Evolutionary conservation across 2,329 filamentous ascomycete genomes (phyloP).

Genomic region (Thermoascus crustaceus): DNA sequence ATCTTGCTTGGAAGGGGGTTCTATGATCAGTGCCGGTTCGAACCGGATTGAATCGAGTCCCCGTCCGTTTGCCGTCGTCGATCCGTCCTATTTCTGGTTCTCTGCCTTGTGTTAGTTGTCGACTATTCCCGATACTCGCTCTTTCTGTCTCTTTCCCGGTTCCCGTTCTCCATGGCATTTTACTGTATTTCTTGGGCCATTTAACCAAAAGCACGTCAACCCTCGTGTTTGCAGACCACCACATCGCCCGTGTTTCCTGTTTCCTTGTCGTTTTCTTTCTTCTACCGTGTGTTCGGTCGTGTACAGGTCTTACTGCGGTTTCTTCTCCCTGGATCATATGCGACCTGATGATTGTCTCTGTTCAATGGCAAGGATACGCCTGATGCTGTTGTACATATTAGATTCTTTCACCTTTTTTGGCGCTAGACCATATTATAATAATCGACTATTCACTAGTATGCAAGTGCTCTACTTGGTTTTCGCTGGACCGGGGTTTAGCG

Average conservation of each 20-base stretch:
- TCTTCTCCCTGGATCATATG: conserved; percentile 5
- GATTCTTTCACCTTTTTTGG: conserved; percentile 14
- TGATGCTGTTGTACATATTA: conserved; percentile 27
- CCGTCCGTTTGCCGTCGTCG: no score
- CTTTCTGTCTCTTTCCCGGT: conserved; percentile 8
- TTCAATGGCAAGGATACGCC: conserved; percentile 17
- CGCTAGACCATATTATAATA: conserved; percentile 2
- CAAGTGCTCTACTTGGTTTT: no score
- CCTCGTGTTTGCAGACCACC: conserved; percentile 2
- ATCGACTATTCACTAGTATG: conserved; percentile 1
- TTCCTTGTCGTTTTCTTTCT: neutral
- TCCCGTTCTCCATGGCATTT: conserved; percentile 15
- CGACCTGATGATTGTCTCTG: conserved; percentile 13
- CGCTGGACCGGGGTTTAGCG: no score
- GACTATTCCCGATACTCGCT: conserved; percentile 5
- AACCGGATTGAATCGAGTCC: no score
- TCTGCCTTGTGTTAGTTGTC: no score
- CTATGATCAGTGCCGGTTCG: no score
- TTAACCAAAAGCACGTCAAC: conserved; percentile 12
- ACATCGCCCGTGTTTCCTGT: conserved; percentile 11
- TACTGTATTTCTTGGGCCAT: conserved; percentile 5
- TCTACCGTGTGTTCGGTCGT: conserved; percentile 3
- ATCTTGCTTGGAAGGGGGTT: no score
- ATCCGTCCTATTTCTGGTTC: no score
- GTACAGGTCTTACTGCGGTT: conserved; percentile 3